These are phyloP conservation scores for Effrenium voratum DNA, from an alignment of 73 alveolate genomes.

Conservation along the genomic window DNA sequence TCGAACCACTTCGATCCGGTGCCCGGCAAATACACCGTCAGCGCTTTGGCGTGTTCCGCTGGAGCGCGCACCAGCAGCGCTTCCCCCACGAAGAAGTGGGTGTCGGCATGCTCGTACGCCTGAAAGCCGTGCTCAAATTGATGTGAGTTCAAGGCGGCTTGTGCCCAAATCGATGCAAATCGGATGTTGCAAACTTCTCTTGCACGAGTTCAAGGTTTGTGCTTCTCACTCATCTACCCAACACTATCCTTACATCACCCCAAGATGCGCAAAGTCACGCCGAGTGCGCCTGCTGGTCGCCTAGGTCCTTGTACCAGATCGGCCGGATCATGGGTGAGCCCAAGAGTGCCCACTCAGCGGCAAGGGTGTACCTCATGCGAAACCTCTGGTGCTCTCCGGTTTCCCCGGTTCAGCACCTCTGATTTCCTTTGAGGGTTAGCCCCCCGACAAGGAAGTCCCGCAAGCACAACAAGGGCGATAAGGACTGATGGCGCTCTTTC, in stretches of 20 bases:
- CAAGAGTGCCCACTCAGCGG: slow-evolving; percentile 68
- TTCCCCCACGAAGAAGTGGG: slow-evolving; percentile 54
- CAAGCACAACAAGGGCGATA: no score
- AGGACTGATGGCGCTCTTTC: no score
- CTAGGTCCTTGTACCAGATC: slow-evolving; percentile 58
- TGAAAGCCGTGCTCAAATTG: not conserved
- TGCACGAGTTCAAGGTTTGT: not conserved
- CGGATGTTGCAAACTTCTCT: not conserved
- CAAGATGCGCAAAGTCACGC: not conserved
- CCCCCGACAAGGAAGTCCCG: no score
- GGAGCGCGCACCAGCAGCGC: slow-evolving; percentile 64
- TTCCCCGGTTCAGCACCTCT: no score
- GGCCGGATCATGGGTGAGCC: slow-evolving; percentile 69
- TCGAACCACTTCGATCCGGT: slow-evolving; percentile 30
- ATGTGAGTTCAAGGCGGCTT: not conserved
- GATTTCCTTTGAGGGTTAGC: no score
- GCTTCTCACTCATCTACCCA: not conserved
- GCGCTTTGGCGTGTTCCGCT: not conserved
- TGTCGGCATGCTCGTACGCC: slow-evolving; percentile 28
- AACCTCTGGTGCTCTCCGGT: no score
- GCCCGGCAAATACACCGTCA: slow-evolving; percentile 16
- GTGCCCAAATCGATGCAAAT: not conserved
- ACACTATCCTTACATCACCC: not conserved
- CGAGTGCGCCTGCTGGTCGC: not conserved
- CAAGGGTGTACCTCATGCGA: slow-evolving; percentile 63